Conservation (phyloP, 306 rosid genomes). For the Comarum palustre region DNA sequence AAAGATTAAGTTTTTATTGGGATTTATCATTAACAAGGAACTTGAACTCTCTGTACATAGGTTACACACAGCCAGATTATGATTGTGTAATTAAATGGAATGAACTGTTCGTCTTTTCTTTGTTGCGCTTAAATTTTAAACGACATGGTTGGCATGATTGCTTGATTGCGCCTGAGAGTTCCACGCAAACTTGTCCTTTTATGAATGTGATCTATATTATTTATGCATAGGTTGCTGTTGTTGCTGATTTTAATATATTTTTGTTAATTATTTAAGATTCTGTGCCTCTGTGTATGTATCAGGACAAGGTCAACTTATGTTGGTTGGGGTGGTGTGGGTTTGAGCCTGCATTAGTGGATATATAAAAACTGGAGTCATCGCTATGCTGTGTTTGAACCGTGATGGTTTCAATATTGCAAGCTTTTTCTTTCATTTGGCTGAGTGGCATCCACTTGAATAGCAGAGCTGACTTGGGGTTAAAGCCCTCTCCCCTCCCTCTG, state of each 20-base stretch:
- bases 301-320: constrained; percentile 70
- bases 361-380: constrained; percentile 56
- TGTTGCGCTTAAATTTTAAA: not conserved
- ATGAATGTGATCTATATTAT: constrained; percentile 16
- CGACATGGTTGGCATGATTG: constrained; percentile 25
- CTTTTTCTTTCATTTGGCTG: constrained; percentile 70
- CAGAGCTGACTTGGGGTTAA: constrained; percentile 54
- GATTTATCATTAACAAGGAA: constrained; percentile 11
- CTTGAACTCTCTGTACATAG: no score
- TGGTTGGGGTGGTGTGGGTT: constrained; percentile 48
- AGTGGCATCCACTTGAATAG: constrained; percentile 91
- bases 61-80: not conserved
- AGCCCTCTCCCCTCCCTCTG: constrained; percentile 42
- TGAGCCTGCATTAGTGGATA: constrained; percentile 48
- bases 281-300: constrained; percentile 20
- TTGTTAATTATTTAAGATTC: not conserved
- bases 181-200: constrained; percentile 21
- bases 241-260: constrained; percentile 19
- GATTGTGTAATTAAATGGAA: not conserved
- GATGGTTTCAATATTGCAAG: constrained; percentile 43
- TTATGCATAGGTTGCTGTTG: constrained; percentile 13
- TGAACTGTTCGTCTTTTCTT: not conserved
- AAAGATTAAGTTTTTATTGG: constrained; percentile 18
- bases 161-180: constrained; percentile 39
- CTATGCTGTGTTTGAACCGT: constrained; percentile 67